These are phyloP conservation scores for Aureobasidium uvarum DNA, from an alignment of 2,329 filamentous ascomycete genomes.

Conservation along the genomic window DNA sequence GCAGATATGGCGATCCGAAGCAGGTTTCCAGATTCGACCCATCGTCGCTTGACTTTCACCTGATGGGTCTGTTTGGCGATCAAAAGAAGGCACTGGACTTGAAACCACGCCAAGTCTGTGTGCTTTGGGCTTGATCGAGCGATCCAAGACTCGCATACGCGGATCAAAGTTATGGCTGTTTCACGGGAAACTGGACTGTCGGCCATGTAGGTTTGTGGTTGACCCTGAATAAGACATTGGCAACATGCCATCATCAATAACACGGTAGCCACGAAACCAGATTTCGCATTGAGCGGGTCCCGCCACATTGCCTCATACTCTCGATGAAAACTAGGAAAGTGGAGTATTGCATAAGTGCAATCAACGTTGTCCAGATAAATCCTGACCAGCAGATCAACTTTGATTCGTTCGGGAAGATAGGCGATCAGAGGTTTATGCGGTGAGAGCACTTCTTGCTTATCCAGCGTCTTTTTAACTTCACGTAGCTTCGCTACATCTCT, in stretches of 20 bases:
- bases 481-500: constrained; percentile 35
- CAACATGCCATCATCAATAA: constrained; percentile 44
- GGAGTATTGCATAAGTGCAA: constrained; percentile 53
- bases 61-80: constrained; percentile 52
- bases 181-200: constrained; percentile 46
- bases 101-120: constrained; percentile 51
- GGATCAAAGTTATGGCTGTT: constrained; percentile 41
- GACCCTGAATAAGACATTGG: constrained; percentile 36
- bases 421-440: constrained; percentile 40
- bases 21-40: constrained; percentile 52
- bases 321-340: constrained; percentile 53
- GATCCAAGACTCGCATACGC: constrained; percentile 46
- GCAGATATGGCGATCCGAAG: constrained; percentile 54
- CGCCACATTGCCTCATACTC: constrained; percentile 53
- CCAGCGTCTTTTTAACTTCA: constrained; percentile 28
- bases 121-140: constrained; percentile 52
- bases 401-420: constrained; percentile 39
- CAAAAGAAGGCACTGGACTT: constrained; percentile 52
- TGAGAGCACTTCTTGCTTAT: constrained; percentile 28
- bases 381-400: constrained; percentile 45
- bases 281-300: constrained; percentile 31
- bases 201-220: constrained; percentile 42
- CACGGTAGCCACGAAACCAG: constrained; percentile 44
- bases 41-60: constrained; percentile 55
- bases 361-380: constrained; percentile 55